phyloP scores from a whole-genome alignment of 805 yeast species.

The Candida lessepsii region DNA sequence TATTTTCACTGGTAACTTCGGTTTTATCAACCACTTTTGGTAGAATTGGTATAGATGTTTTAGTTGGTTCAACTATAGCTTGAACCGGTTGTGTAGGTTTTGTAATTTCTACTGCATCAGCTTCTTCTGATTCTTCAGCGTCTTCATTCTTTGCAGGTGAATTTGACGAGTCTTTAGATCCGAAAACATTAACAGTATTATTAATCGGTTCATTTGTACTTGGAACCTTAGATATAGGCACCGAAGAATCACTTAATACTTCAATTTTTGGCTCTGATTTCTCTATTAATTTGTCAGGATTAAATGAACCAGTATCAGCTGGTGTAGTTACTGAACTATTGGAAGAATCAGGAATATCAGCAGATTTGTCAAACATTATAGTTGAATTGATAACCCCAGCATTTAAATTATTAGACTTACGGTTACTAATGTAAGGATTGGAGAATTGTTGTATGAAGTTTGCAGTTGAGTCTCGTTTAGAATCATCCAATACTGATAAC shows the following conservation, averaged over 20 bases:
- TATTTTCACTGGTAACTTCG: neutral
- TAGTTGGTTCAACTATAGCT: no score
- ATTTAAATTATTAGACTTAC: constrained; percentile 18
- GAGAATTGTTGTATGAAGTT: constrained; percentile 32
- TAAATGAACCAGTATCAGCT: constrained; percentile 10
- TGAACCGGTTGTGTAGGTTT: no score
- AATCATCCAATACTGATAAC: constrained; percentile 36
- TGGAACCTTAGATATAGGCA: neutral
- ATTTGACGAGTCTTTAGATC: no score
- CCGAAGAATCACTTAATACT: neutral
- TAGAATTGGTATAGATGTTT: neutral
- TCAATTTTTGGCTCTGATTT: constrained; percentile 5
- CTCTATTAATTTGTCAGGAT: constrained; percentile 1
- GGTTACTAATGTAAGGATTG: constrained; percentile 19
- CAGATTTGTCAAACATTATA: constrained; percentile 28
- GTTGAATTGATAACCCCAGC: constrained; percentile 40
- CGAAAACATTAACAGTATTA: neutral
- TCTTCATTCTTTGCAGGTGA: no score
- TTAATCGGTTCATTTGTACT: constrained; percentile 2
- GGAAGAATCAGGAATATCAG: constrained; percentile 14
- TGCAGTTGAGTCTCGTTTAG: constrained; percentile 5
- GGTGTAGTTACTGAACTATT: constrained; percentile 15
- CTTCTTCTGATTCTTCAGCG: no score
- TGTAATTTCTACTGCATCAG: no score
- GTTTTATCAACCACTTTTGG: neutral